Conservation (phyloP, 805 yeast species). For the Wickerhamiella azyma region DNA sequence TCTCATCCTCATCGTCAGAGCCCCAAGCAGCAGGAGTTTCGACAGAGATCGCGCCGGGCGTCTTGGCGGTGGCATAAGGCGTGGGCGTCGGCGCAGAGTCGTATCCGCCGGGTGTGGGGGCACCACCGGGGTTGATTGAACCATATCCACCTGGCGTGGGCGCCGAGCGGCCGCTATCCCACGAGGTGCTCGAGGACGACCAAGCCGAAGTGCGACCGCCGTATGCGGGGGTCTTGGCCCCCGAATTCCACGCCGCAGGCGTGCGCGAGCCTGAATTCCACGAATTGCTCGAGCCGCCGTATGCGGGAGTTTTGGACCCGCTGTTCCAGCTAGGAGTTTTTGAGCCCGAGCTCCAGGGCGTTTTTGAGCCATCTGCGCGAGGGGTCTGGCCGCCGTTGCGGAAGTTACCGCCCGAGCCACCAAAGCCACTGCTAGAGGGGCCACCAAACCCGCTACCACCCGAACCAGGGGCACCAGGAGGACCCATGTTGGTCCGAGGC, state of each 20-base stretch:
- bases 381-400: slow-evolving; percentile 12
- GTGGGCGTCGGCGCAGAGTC: slow-evolving; percentile 29
- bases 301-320: slow-evolving; percentile 29
- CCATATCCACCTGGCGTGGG: slow-evolving; percentile 29
- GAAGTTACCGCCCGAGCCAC: slow-evolving; percentile 1
- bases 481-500: slow-evolving; percentile 20
- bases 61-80: slow-evolving; percentile 18
- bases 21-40: slow-evolving; percentile 27
- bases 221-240: slow-evolving; percentile 31
- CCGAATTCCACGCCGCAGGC: slow-evolving; percentile 24
- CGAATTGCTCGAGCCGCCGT: slow-evolving; percentile 21
- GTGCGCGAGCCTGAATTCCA: slow-evolving; percentile 24
- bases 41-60: slow-evolving; percentile 17
- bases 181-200: slow-evolving; percentile 35
- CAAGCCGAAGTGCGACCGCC: slow-evolving; percentile 22
- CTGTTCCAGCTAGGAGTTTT: slow-evolving; percentile 12
- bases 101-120: slow-evolving; percentile 26
- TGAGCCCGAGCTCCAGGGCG: slow-evolving; percentile 26
- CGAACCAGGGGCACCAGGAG: slow-evolving; percentile 16
- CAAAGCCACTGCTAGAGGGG: too few relatives aligned
- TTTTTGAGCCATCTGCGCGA: slow-evolving; percentile 13
- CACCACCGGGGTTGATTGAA: slow-evolving; percentile 27
- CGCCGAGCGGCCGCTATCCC: slow-evolving; percentile 31
- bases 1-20: slow-evolving; percentile 25
- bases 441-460: neutral